Evolutionary conservation across 371 early-diverging fungal species (phyloP).

Genomic region (Quaeritorhiza haematococci): DNA sequence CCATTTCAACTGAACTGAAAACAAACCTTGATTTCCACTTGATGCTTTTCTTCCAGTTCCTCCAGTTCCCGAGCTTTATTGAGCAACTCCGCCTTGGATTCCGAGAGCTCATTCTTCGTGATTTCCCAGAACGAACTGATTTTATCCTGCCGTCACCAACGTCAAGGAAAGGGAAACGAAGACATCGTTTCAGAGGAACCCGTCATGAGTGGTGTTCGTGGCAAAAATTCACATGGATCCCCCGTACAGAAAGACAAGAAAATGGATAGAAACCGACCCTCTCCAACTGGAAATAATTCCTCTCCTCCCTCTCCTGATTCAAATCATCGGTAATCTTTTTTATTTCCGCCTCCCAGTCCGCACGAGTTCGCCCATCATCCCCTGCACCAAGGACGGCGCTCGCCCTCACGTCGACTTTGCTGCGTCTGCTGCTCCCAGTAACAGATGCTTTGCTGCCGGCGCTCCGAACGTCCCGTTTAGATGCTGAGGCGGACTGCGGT

Average conservation of each 20-base stretch:
- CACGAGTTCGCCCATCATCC: slow-evolving; percentile 14
- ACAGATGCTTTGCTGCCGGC: too few relatives aligned
- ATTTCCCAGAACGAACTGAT: slow-evolving; percentile 52
- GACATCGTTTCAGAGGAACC: not conserved
- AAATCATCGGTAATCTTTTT: slow-evolving; percentile 39
- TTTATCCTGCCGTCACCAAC: slow-evolving; percentile 36
- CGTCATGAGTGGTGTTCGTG: too few relatives aligned
- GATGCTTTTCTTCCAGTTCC: slow-evolving; percentile 55
- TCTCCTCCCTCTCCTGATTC: slow-evolving; percentile 40
- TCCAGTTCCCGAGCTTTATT: slow-evolving; percentile 55
- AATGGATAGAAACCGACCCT: slow-evolving; percentile 37
- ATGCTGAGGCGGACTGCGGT: too few relatives aligned
- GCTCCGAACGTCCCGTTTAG: too few relatives aligned
- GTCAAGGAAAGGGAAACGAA: not conserved
- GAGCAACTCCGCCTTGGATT: slow-evolving; percentile 35
- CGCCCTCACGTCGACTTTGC: too few relatives aligned
- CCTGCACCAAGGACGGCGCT: slow-evolving; percentile 5
- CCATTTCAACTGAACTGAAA: not conserved
- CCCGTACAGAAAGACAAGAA: too few relatives aligned
- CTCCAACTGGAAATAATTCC: slow-evolving; percentile 55
- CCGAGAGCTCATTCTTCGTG: slow-evolving; percentile 41
- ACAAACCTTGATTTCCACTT: slow-evolving; percentile 54
- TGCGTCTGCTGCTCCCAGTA: too few relatives aligned
- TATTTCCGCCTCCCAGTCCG: slow-evolving; percentile 35
- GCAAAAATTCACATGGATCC: too few relatives aligned